Evolutionary conservation across 768 basidiomycete species (phyloP), one percentile per base, ranked within the genome.

Genomic region (Phylloporus rhodoxanthus): DNA sequence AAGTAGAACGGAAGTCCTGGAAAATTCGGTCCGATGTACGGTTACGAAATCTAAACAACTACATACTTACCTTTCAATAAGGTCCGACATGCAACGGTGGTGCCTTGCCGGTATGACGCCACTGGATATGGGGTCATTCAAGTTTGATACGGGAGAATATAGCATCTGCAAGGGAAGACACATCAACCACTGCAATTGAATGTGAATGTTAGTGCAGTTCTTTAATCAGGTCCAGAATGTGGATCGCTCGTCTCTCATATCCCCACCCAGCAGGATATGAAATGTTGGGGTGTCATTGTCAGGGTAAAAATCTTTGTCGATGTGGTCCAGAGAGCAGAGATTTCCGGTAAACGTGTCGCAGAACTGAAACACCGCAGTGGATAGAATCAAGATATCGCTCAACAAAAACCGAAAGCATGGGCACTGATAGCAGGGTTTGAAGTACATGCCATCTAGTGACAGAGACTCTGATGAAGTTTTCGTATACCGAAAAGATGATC

Each of bases 401-500:
- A 40, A 48, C 10, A 26, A 19, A 17, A 49, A 59, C 5, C 34
- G 39, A 38, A 43, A n/a, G 38, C 36, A 38, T 10, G 37, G 7
- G n/a, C 14, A 21, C 14, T 48, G 21, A 26, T 45, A 45, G 20
- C 15, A 29, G 8, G 6, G 32, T 36, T 28, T 14, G 13, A 39
- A 23, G 10, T 21, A n/a, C n/a, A n/a, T n/a, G n/a, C n/a, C n/a
- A n/a, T n/a, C n/a, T n/a, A n/a, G n/a, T n/a, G n/a, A n/a, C n/a
- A n/a, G n/a, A n/a, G n/a, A n/a, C 40, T 50, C 70, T 72, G 55
- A 91, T 87, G 14, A 90, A 69, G 43, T 87, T 82, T 62, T 97
- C 93, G 66, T 95, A 96, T 2, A 92, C 77, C 1, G 90, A 91
- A 64, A 97, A 96, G 19, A 89, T 85, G 53, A 97, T 91, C 3